Percentiles rank a stretch among this genome's conserved stretches.
Conservation (phyloP, 2,329 filamentous ascomycete species). For the Thelonectria rubi region DNA sequence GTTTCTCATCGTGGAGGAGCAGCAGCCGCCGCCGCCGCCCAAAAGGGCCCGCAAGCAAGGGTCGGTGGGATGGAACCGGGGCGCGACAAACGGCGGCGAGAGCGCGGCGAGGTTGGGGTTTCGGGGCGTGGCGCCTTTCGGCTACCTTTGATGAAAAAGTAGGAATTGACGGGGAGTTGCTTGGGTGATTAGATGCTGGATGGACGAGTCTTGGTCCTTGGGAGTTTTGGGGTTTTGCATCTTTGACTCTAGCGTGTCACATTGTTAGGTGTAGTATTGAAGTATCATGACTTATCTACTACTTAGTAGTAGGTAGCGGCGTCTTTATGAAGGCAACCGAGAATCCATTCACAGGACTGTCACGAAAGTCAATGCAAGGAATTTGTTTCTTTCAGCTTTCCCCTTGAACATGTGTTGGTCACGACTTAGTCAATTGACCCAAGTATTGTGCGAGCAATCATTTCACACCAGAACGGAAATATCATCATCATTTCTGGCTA, state of each 20-base stretch:
- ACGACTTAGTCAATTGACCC: too few relatives aligned
- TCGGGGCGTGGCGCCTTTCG: conserved; percentile 18
- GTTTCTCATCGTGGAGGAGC: conserved; percentile 45
- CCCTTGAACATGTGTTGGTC: too few relatives aligned
- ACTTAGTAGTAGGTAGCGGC: too few relatives aligned
- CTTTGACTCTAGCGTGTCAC: background rate
- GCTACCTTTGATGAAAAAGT: background rate
- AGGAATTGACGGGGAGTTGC: background rate
- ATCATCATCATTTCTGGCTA: too few relatives aligned
- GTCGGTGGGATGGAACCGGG: conserved; percentile 7
- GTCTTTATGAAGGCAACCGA: too few relatives aligned
- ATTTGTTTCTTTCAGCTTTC: too few relatives aligned
- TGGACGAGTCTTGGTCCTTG: too few relatives aligned
- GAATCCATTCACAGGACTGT: too few relatives aligned
- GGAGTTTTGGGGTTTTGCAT: too few relatives aligned
- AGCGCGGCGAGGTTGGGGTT: conserved; percentile 16
- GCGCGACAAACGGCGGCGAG: conserved; percentile 6
- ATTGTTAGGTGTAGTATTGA: background rate
- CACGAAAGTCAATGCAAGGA: background rate
- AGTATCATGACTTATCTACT: background rate
- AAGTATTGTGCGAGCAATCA: too few relatives aligned
- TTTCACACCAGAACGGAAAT: too few relatives aligned
- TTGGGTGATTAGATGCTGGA: background rate
- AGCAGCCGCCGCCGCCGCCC: conserved; percentile 19
- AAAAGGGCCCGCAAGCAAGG: conserved; percentile 26